Evolutionary conservation across 192 early-diverging fungal genomes (phyloP).

Genomic region (Coemansia sp.): DNA sequence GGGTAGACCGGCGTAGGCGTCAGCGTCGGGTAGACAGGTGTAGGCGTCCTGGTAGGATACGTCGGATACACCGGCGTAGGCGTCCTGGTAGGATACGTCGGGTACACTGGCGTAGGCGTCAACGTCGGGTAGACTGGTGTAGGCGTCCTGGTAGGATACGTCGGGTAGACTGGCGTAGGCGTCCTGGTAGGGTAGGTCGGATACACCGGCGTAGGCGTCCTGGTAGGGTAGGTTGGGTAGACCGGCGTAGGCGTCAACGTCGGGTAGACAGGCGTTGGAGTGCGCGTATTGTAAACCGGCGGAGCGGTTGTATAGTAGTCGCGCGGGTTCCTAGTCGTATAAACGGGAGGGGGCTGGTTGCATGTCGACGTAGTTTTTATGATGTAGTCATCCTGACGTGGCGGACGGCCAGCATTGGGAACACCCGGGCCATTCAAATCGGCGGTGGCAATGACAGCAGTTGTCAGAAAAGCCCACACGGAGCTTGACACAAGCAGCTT

Average conservation of each 20-base stretch:
- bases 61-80: background rate
- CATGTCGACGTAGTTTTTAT: background rate
- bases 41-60: background rate
- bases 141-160: background rate
- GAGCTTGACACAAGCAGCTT: background rate
- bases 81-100: background rate
- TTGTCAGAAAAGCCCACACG: background rate
- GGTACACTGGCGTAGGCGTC: background rate
- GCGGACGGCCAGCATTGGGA: background rate
- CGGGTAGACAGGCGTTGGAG: background rate
- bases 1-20: background rate
- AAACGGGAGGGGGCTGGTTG: background rate
- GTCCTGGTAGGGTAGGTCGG: background rate
- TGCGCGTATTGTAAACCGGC: background rate
- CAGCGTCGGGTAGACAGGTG: background rate
- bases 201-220: constrained; percentile 1
- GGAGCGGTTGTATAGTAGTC: background rate
- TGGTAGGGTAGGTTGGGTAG: background rate
- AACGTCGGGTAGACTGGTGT: background rate
- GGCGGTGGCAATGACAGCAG: background rate
- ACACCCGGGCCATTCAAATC: background rate
- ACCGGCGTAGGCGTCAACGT: background rate
- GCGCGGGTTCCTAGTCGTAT: background rate
- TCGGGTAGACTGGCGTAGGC: background rate
- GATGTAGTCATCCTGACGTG: background rate